Base-by-base conservation (phyloP, 495 filamentous ascomycete species). In the Glonium stellatum region DNA sequence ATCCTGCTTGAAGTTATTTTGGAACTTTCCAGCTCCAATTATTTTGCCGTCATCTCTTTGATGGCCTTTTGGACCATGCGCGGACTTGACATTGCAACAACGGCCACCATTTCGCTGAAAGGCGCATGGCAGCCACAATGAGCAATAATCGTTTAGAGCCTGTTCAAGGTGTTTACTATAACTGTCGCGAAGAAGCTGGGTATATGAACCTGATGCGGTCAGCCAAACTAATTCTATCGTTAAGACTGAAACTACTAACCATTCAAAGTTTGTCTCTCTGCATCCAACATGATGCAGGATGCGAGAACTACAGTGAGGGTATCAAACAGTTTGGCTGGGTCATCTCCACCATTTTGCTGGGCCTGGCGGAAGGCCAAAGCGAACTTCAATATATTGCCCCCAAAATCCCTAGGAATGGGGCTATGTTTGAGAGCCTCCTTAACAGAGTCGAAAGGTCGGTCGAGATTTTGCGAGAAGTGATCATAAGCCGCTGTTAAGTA, bases 71-170 rank as follows among this genome's bases (percentile, higher is more conserved):
- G 59, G 42, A 1, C 52, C 63, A 42, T 66, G 63, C 5, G 58
- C 59, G 39, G n/a, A 39, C 1, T 41, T 44, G 0, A 66, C 63
- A 48, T 66, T 66, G 57, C n/a, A 51, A 51, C 34, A 52, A 35
- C 9, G 57, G 19, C n/a, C n/a, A 15, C 48, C 63, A 21, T 41
- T 49, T 8, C 54, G 46, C n/a, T 46, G 52, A 42, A 54, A 66
- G 22, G 57, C 59, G 54, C 63, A 66, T 9, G 63, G 59, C 58
- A n/a, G n/a, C n/a, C n/a, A n/a, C n/a, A n/a, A n/a, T n/a, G n/a
- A n/a, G n/a, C n/a, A n/a, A n/a, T n/a, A n/a, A n/a, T n/a, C n/a
- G n/a, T n/a, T n/a, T 50, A 61, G 37, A 59, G 55, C 1, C 47
- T 53, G 41, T 62, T 55, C 11, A 54, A 39, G 27, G 62, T 62